These are phyloP conservation scores for Rhodocollybia butyracea DNA, from an alignment of 768 basidiomycete genomes.

Conservation along the genomic window DNA sequence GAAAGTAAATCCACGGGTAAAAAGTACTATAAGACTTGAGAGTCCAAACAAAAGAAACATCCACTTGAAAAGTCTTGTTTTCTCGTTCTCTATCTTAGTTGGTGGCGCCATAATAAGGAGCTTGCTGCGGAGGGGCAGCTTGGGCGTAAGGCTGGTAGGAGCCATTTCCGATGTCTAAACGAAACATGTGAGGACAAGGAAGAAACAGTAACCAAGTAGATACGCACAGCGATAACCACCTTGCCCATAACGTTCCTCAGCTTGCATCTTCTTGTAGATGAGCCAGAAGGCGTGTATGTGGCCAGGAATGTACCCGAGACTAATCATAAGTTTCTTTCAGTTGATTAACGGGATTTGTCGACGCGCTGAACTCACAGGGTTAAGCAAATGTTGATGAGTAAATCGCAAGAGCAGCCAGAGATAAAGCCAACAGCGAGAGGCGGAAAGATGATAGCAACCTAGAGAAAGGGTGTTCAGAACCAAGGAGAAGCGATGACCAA, in stretches of 20 bases:
- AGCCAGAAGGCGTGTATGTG: conserved; percentile 82
- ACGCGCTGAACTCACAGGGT: conserved; percentile 52
- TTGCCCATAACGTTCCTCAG: conserved; percentile 75
- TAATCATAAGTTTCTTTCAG: neutral
- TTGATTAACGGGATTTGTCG: neutral
- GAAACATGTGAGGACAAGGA: neutral
- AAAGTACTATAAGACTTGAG: neutral
- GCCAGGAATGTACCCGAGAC: conserved; percentile 46
- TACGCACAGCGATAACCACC: conserved; percentile 76
- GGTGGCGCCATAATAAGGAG: conserved; percentile 7
- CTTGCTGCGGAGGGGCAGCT: conserved; percentile 5
- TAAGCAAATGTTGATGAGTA: conserved; percentile 79
- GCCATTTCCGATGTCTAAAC: conserved; percentile 26
- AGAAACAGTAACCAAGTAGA: neutral
- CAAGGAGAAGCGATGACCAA: neutral
- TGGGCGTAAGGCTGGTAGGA: conserved; percentile 22
- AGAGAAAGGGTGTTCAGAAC: neutral
- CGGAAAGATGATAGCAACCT: conserved; percentile 81
- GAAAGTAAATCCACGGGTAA: neutral
- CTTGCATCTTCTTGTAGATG: conserved; percentile 87
- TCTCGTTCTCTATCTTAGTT: neutral
- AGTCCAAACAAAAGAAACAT: neutral
- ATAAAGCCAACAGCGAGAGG: conserved; percentile 77
- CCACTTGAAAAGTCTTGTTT: neutral
- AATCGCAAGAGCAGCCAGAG: conserved; percentile 81